Percentiles rank a stretch among this genome's conserved stretches.
phyloP scores from a whole-genome alignment of 805 yeast species.

The Schwanniomyces vanrijiae region DNA sequence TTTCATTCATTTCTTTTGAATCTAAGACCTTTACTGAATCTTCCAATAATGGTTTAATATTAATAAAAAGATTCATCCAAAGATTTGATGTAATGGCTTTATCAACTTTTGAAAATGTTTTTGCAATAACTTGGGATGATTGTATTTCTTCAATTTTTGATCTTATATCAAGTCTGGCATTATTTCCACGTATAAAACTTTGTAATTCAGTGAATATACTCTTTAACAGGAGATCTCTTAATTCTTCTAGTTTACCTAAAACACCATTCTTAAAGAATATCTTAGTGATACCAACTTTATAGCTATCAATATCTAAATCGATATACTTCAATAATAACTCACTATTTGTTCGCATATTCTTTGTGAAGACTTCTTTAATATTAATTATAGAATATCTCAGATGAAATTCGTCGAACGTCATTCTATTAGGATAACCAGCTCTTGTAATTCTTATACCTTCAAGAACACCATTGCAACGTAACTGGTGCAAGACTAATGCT shows the following conservation, averaged over 20 bases:
- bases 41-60: conserved; percentile 72
- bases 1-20: conserved; percentile 55
- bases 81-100: conserved; percentile 50
- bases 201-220: conserved; percentile 60
- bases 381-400: conserved; percentile 73
- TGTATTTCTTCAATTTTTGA: conserved; percentile 57
- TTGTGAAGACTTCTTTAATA: conserved; percentile 43
- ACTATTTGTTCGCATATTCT: conserved; percentile 63
- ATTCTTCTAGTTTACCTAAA: conserved; percentile 72
- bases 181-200: conserved; percentile 62
- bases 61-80: conserved; percentile 76
- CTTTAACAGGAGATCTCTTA: conserved; percentile 65
- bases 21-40: conserved; percentile 62
- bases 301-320: conserved; percentile 56
- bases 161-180: conserved; percentile 50
- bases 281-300: conserved; percentile 69
- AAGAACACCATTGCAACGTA: conserved; percentile 94
- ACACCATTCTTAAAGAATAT: conserved; percentile 77
- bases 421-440: conserved; percentile 94
- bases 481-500: conserved; percentile 76
- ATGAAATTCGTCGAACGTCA: conserved; percentile 78
- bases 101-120: conserved; percentile 56
- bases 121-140: conserved; percentile 68
- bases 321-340: conserved; percentile 65
- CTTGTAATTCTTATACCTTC: conserved; percentile 98